Evolutionary conservation across 768 basidiomycete species (phyloP), one percentile per base, ranked within the genome.

Genomic region (Harrya chromipes): DNA sequence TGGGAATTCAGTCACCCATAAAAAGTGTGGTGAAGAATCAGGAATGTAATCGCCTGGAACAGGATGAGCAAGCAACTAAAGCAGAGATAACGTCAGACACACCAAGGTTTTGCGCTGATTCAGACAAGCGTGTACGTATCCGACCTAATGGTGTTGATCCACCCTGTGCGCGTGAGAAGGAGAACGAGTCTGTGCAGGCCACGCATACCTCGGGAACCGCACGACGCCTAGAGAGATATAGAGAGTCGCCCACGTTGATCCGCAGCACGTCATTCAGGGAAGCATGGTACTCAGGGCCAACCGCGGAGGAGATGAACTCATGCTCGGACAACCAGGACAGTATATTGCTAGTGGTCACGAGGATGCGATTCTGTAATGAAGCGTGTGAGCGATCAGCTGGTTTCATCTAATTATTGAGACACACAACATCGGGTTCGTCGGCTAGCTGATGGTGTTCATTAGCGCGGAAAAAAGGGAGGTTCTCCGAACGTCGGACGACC

Each of bases 1-100:
- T 13, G 94, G 94, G 66, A 97, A 97, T 66, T 95, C 93, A 5
- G 92, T 95, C 46, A 97, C 81, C 94, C 94, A 97, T 17, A 94
- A 75, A 69, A 97, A 94, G 66, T 90, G 86, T 41, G 90, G 90
- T 21, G 70, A 69, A 24, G 74, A 46, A 4, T 83, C 70, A 11
- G 85, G 74, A 14, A 64, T 67, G 49, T 84, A 75, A 42, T 81
- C 77, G 44, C 84, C 87, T 86, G 58, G 42, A 58, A 55, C 49
- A 40, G 26, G 51, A 46, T 59, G 45, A 57, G 47, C 33, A 29
- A 47, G 41, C 29, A 35, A 44, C 33, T 13, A 37, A 34, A 16
- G 35, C 17, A 42, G 45, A 39, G 42, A 48, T 53, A 37, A 36
- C 47, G 52, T 62, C 51, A 35, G 31, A 61, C 72, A 19, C 49